Conservation (phyloP, 2,329 filamentous ascomycete species). For the Coniochaeta sp. region DNA sequence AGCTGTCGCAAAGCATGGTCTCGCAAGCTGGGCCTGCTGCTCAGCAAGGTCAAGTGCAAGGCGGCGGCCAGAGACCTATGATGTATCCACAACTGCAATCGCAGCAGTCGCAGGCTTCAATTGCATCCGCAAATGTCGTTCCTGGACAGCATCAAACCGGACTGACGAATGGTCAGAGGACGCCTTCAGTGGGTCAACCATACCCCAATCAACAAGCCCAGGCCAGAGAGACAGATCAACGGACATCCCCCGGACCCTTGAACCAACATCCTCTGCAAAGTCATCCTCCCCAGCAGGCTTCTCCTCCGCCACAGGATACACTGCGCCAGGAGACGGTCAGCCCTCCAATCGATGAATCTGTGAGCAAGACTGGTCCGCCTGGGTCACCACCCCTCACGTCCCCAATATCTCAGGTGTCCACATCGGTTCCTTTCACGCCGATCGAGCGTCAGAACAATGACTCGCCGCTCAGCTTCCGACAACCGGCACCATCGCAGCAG, state of each 20-base stretch:
- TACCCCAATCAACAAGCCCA: background rate
- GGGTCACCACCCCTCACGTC: background rate
- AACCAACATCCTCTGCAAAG: background rate
- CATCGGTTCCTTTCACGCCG: background rate
- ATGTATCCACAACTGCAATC: background rate
- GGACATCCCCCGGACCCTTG: background rate
- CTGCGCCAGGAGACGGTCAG: background rate
- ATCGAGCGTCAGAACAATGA: background rate
- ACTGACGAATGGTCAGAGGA: background rate
- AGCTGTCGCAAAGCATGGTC: constrained; percentile 3
- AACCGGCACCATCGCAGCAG: background rate
- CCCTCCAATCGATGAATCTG: background rate
- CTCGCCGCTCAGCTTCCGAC: background rate
- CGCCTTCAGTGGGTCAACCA: background rate
- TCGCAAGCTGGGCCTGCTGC: constrained; percentile 6
- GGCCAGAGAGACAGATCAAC: background rate
- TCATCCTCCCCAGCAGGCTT: background rate
- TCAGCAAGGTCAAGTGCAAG: constrained; percentile 1
- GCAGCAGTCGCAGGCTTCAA: background rate
- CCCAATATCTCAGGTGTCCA: background rate
- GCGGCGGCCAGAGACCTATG: background rate
- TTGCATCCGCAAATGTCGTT: background rate
- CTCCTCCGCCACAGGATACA: background rate
- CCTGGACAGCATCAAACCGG: background rate
- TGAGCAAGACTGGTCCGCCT: background rate